Base-by-base conservation (phyloP, 768 basidiomycete genomes). In the Lepiota venenata region DNA sequence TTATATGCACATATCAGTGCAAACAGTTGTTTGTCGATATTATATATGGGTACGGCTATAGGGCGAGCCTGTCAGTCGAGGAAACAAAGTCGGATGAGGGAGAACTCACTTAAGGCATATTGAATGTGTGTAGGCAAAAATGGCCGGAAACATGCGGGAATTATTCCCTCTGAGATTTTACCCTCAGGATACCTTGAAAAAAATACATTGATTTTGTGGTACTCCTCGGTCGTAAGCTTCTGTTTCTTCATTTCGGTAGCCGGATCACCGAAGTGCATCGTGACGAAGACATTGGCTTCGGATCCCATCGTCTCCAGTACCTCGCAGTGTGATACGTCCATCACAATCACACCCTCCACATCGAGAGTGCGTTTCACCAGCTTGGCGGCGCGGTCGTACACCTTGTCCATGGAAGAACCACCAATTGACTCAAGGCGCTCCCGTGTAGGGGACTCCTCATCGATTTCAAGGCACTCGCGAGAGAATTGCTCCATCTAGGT, bases 401-500 rank as follows among this genome's bases (percentile, higher is more conserved):
- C 86, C 57, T 81, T 84, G 63, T 94, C 91, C 93, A 97, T 96
- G 0, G 72, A 79, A 1, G 75, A 66, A 16, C 71, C 71, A 16
- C 69, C 66, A 36, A 72, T 63, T 20, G 72, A 53, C 36, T 74
- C 71, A 11, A 69, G 67, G 59, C 63, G 66, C 48, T 66, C 70
- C 56, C 60, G 71, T 57, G 62, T 58, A 47, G 68, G 65, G n/a
- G 66, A 59, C 51, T 83, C 80, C 36, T 77, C 80, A 66, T 96
- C 93, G 59, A 94, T 89, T 66, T 96, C 94, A 21, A 98, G 79
- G 62, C 92, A 95, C 68, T 98, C 94, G 18, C 95, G 83, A 48
- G 91, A 95, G 65, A 98, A 97, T 59, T 91, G 83, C 66, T 98
- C 94, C 94, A 98, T 96, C 83, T 91, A 60, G n/a, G 25, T 18